Base-by-base conservation (phyloP, 768 basidiomycete species). In the Russula ochroleuca region DNA sequence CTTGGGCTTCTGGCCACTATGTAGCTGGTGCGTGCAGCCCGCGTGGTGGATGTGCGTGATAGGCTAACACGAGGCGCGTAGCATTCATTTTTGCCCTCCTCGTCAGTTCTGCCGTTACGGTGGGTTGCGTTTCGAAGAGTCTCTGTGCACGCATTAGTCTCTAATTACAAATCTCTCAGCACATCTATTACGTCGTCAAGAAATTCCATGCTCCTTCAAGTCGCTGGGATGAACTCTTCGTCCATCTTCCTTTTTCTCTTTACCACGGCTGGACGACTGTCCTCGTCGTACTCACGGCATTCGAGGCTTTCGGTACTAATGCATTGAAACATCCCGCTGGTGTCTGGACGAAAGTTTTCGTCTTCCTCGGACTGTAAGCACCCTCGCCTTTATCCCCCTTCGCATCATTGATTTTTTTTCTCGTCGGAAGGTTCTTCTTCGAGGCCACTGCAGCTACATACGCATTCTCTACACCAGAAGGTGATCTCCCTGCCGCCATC, bases 131-230 rank as follows among this genome's bases (percentile, higher is more conserved):
- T 19, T 50, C 31, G 19, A n/a, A 5, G 2, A 14, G 8, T 17
- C 4, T 71, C 11, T 47, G 45, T 47, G 5, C 78, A 69, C 73
- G 4, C 23, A 55, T 21, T 72, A 74, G 19, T 69, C 75, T 53
- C 68, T 78, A 63, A 69, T 75, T 15, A 73, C 31, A 41, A 37
- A 25, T 10, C 19, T 2, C 72, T 51, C 72, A 88, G 82, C 93
- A 95, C 75, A 91, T 96, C 73, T 97, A 98, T 78, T 98, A 95
- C 73, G 78, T 91, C 63, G 88, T 98, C 72, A 95, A 96, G 82
- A 92, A 94, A 76, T 82, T 85, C 66, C 86, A 94, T 73, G 74
- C 80, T 31, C 76, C 90, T 31, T 80, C 88, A 70, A 82, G 72
- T 64, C 68, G 81, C 49, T 79, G 79, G 23, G 94, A 96, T 66